Base-by-base conservation (phyloP, 164 flowering plant species). In the Piper longum region DNA sequence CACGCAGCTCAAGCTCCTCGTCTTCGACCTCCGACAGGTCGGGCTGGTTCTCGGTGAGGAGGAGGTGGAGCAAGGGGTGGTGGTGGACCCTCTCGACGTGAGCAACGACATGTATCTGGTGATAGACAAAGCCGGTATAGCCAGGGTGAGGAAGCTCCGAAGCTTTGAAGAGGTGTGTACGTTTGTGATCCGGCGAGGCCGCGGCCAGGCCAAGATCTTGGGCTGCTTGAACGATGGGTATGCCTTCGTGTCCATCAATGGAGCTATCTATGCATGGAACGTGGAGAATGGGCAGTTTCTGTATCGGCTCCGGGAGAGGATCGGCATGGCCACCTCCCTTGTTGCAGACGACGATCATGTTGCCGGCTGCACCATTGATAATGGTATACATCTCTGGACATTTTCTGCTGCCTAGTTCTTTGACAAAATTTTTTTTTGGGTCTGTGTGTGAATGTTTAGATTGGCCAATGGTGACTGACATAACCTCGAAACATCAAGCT, bases 211-310 rank as follows among this genome's bases (percentile, higher is more conserved):
- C 43, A 68, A 70, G 56, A 26, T 76, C 12, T 58, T 82, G 64
- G 97, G 91, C 56, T 81, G 95, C 73, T 77, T 84, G 69, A 93
- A 90, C 68, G 39, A 65, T 16, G 85, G 83, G 3, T 83, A 76
- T 62, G 85, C 69, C n/a, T 65, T 92, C 14, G 73, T 83, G 62
- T 83, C 80, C 62, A 62, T 48, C 0, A 86, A 79, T 42, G 85
- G 95, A 0, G 75, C 61, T 2, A 67, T 85, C 4, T 67, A 86
- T 41, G 88, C 76, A 0, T 86, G 90, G 91, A 87, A 79, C 16
- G 66, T 66, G 16, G 76, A 78, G 65, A 59, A n/a, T 0, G 95
- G 86, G 2, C 70, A 45, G 57, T 19, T 58, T 43, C 52, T 83
- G 72, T 81, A 79, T 62, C 67, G 60, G 5, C 59, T 85, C 0